Evolutionary conservation across 2,329 filamentous ascomycete species (phyloP).

Genomic region (Purpureocillium lavendulum): DNA sequence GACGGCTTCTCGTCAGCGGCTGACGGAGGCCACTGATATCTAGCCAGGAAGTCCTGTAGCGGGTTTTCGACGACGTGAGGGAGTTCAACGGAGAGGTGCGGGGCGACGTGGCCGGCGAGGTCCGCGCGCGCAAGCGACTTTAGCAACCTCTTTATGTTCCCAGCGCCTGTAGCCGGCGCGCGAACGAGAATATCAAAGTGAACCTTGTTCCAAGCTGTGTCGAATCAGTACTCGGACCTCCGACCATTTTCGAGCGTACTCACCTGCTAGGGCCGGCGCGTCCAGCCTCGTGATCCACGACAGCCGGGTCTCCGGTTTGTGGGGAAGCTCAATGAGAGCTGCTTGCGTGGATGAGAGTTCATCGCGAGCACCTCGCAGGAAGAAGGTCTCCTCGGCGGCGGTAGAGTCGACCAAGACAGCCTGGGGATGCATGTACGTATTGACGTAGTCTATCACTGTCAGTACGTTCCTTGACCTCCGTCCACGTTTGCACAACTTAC

Average conservation of each 20-base stretch:
- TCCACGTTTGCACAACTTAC: conserved; percentile 28
- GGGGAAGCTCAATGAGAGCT: conserved; percentile 70
- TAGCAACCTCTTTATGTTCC: conserved; percentile 68
- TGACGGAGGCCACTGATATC: conserved; percentile 59
- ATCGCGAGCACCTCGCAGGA: conserved; percentile 50
- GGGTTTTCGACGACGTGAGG: conserved; percentile 60
- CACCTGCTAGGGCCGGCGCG: conserved; percentile 58
- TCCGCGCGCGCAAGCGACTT: conserved; percentile 69
- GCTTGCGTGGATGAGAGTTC: conserved; percentile 43
- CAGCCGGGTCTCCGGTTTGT: conserved; percentile 51
- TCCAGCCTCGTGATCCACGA: conserved; percentile 76
- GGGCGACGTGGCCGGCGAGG: conserved; percentile 59
- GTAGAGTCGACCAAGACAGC: conserved; percentile 66
- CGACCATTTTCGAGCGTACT: conserved; percentile 14
- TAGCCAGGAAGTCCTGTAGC: conserved; percentile 52
- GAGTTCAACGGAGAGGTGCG: conserved; percentile 78
- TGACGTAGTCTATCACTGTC: conserved; percentile 45
- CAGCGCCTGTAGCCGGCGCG: conserved; percentile 60
- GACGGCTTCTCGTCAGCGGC: conserved; percentile 25
- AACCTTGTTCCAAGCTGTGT: conserved; percentile 65
- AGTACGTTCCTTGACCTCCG: not conserved
- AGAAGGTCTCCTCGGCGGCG: conserved; percentile 57
- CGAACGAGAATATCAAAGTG: conserved; percentile 79
- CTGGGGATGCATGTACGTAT: conserved; percentile 68
- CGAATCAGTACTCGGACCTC: conserved; percentile 7